Conservation (phyloP, 257 asterid genomes). For the Paraleonurus japonicus region DNA sequence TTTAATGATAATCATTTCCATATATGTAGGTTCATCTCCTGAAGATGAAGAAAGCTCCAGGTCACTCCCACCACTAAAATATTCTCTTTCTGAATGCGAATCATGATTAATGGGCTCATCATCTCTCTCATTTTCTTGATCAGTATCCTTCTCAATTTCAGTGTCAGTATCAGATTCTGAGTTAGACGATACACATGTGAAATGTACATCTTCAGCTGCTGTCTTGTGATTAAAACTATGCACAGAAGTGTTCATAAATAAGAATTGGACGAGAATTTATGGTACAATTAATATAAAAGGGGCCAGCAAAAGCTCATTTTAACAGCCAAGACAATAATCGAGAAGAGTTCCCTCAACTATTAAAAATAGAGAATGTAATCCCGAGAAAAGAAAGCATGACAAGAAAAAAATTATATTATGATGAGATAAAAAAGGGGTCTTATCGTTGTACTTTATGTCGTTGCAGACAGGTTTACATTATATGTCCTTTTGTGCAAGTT, state of each 20-base stretch:
- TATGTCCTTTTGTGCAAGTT: neutral
- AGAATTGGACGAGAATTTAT: conserved; percentile 12
- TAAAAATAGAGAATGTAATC: neutral
- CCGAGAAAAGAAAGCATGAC: neutral
- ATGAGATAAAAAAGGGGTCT: neutral
- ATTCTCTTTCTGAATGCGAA: conserved; percentile 32
- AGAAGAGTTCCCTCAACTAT: neutral
- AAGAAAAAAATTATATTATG: neutral
- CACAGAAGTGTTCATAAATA: conserved; percentile 22
- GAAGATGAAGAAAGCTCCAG: conserved; percentile 48
- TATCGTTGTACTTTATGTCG: neutral
- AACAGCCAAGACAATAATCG: conserved; percentile 13
- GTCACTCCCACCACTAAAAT: conserved; percentile 39
- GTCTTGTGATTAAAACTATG: conserved; percentile 95
- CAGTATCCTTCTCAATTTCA: conserved; percentile 29
- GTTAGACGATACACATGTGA: conserved; percentile 55
- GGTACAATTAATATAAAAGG: conserved; percentile 6
- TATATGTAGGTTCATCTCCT: conserved; percentile 42
- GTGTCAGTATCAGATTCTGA: conserved; percentile 52
- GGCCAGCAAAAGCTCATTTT: neutral
- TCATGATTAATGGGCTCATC: conserved; percentile 33
- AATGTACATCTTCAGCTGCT: conserved; percentile 87
- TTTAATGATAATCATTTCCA: conserved; percentile 84
- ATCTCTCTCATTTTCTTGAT: conserved; percentile 34
- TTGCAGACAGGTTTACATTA: neutral